Base-by-base conservation (phyloP, 2,329 filamentous ascomycete genomes). In the Aspergillus sp. region DNA sequence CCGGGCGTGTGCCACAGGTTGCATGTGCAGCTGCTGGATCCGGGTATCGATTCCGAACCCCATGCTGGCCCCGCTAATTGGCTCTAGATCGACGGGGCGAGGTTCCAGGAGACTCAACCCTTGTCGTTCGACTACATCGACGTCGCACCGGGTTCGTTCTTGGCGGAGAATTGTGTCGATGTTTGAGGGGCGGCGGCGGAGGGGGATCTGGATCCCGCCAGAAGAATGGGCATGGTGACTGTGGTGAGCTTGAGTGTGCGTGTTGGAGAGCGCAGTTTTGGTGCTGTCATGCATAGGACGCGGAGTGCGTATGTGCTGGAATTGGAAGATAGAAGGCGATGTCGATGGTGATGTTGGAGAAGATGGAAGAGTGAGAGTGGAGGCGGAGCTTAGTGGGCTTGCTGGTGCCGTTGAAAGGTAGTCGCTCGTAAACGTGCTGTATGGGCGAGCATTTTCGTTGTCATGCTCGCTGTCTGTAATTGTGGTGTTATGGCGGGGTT, bases 61-160 rank as follows among this genome's bases (percentile, higher is more conserved):
- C 34, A 41, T 41, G 34, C 13, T 15, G 34, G 34, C 15, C 34
- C 34, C 34, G 34, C 25, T 28, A 28, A 45, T 28, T 28, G 72
- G 72, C 60, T 79, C 76, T 30, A 53, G 34, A 49, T 54, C 57
- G 7, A 79, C 75, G 0, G 80, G 80, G 19, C 80, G 68, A 1
- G 80, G 80, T 68, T 82, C 80, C 71, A 82, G 72, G 22, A 82
- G 68, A 23, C 73, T 75, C 45, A 82, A 60, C 0, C 80, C 79
- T 53, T 76, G 68, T 11, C 77, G 67, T 63, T 80, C 78, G 63
- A 78, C 70, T 0, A 71, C 60, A 54, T 82, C 75, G 38, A 68
- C 73, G 22, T 72, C 71, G 51, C 76, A 77, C 3, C 79, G 76
- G 22, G 69, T 75, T 1, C 73, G 76, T 67, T 81, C 80, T 54